A percentile compares a stretch with the other conserved stretches of the same genome.
These are phyloP conservation scores for Thamnidium elegans DNA, from an alignment of 192 early-diverging fungal genomes.

Conservation along the genomic window DNA sequence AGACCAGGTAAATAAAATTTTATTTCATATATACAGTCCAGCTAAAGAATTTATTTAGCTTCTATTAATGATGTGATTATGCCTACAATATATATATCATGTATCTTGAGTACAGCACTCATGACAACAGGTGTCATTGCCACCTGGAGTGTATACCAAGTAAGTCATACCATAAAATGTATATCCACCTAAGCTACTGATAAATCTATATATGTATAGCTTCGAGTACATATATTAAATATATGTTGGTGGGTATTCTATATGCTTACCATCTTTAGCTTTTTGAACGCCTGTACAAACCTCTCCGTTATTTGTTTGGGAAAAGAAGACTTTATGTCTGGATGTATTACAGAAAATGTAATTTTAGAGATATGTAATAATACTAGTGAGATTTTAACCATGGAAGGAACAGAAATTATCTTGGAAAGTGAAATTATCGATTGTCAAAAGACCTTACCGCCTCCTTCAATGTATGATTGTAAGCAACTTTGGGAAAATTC, in stretches of 20 bases:
- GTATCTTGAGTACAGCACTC: conserved; percentile 4
- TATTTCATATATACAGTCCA: too few species aligned
- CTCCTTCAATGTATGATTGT: neutral
- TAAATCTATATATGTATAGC: neutral
- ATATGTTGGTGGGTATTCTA: conserved; percentile 16
- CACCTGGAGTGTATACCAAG: conserved; percentile 18
- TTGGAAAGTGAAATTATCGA: neutral
- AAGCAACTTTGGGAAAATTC: neutral
- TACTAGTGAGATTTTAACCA: neutral
- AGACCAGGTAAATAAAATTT: neutral
- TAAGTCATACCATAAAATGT: neutral
- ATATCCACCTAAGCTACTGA: too few species aligned
- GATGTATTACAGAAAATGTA: conserved; percentile 1
- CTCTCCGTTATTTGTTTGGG: neutral
- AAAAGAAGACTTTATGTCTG: neutral
- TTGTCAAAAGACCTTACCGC: conserved; percentile 1
- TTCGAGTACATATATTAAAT: neutral
- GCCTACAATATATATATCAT: conserved; percentile 5
- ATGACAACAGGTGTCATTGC: neutral
- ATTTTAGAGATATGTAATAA: neutral
- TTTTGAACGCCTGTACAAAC: conserved; percentile 7
- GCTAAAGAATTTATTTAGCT: neutral
- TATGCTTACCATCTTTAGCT: neutral
- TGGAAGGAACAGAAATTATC: neutral
- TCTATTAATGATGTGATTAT: conserved; percentile 3